Base-by-base conservation (phyloP, 768 basidiomycete species). In the Hemileccinum impolitum region DNA sequence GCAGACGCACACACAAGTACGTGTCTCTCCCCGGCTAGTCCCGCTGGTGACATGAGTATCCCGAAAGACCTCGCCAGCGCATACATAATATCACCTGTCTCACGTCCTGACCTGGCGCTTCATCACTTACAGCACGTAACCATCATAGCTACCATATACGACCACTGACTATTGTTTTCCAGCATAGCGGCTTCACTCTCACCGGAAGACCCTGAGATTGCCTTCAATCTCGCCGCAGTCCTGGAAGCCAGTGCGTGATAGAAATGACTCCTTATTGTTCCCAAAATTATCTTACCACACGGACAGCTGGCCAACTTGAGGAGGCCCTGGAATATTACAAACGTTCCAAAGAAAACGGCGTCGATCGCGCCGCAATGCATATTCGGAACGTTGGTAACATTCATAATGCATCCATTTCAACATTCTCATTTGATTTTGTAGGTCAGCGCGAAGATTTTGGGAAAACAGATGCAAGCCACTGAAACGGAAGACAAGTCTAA, bases 191-290 rank as follows among this genome's bases (percentile, higher is more conserved):
- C 82, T 38, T 82, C 84, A n/a, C 78, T 94, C 58, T 79, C 85
- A 51, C 91, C 91, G 39, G 87, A 90, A 66, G 91, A 94, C 74
- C 84, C 87, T 65, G 91, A 94, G 66, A 90, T 93, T 61, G 84
- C 88, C 14, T 94, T 92, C 76, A 94, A 94, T 72, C 79, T 91
- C 50, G 91, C 87, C 43, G 91, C 90, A 39, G 89, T 94, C 59
- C 76, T 93, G 52, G 91, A 94, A 82, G 90, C 91, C 48, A 81
- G 91, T 90, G 58, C 59, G 84, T 76, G 48, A 51, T 60, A 35
- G 43, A 47, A 54, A 56, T 48, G 52, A 51, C 52, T 51, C 50
- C 62, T 64, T 65, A 69, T 69, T 72, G 66, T 70, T 58, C 57
- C 60, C 60, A 63, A 62, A 67, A 56, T 63, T 70, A 55, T 54